These are phyloP conservation scores for Nakazawaea peltata DNA, from an alignment of 805 yeast species.

Conservation along the genomic window DNA sequence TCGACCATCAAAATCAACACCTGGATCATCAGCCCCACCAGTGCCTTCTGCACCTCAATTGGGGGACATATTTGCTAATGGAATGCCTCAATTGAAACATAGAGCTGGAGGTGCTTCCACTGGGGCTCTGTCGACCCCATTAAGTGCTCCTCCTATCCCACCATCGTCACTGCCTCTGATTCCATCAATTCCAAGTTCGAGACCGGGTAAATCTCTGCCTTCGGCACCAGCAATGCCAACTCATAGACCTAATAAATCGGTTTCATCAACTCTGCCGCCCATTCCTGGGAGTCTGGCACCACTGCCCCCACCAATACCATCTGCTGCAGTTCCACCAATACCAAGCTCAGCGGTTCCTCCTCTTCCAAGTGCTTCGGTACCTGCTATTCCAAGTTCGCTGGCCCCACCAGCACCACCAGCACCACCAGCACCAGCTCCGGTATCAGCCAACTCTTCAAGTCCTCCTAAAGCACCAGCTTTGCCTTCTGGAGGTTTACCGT, in stretches of 20 bases:
- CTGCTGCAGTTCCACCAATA: constrained; percentile 7
- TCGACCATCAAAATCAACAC: constrained; percentile 6
- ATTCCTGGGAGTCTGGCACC: constrained; percentile 3
- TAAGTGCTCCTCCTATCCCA: constrained; percentile 17
- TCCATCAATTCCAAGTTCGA: constrained; percentile 2
- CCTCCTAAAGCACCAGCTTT: constrained; percentile 14
- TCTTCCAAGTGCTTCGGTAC: constrained; percentile 14
- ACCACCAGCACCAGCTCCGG: constrained; percentile 6
- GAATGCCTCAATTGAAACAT: constrained; percentile 65
- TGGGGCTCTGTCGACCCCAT: constrained; percentile 21
- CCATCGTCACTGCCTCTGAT: constrained; percentile 2
- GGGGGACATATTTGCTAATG: constrained; percentile 71
- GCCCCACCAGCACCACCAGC: constrained; percentile 16
- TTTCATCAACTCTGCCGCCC: constrained; percentile 1
- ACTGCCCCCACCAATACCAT: constrained; percentile 9
- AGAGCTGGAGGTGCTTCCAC: constrained; percentile 21
- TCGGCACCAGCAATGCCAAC: constrained; percentile 21
- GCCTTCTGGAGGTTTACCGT: constrained; percentile 41
- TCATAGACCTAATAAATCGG: constrained; percentile 9
- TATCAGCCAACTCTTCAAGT: constrained; percentile 13
- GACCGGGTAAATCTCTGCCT: constrained; percentile 11
- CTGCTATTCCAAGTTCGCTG: constrained; percentile 15
- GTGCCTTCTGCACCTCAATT: constrained; percentile 36
- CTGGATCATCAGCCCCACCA: constrained; percentile 3
- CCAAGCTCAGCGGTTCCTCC: constrained; percentile 12